Base-by-base conservation (phyloP, 371 early-diverging fungal species). In the Saksenaea oblongispora region DNA sequence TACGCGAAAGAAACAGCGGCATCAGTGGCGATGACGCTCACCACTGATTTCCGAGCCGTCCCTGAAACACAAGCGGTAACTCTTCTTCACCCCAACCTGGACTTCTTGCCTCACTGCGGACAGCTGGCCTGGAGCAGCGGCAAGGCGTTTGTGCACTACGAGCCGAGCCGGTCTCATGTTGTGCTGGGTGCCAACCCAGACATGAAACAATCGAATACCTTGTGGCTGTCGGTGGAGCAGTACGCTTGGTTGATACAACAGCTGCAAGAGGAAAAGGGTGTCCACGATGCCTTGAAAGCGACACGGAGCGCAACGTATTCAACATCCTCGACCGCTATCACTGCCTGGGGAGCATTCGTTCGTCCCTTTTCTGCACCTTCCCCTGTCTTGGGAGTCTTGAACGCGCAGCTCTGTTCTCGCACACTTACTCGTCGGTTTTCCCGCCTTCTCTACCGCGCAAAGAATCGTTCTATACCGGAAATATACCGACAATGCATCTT, bases 241-340 rank as follows among this genome's bases (percentile, higher is more conserved):
- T 77, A 70, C 44, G 72, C 72, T 41, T 77, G 78, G 78, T 56
- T 77, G 11, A 67, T 77, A 34, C 71, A 67, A 28, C 74, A 74
- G 53, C 60, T 73, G 28, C 60, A 72, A 36, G 74, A 77, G 61
- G 78, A 77, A 41, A 59, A 66, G 44, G 53, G 37, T 11, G 66
- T 74, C 13, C 61, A 63, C 27, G 56, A 63, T 24, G 58, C 58
- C 4, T 35, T 62, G 34, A 65, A 55, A 24, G 17, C 59, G 27
- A 8, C 14, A 22, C 26, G 39, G 34, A 26, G 31, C 34, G 27
- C 58, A 41, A 14, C 24, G 5, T 39, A 11, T 24, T 27, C 58
- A 41, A 24, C 58, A 10, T 34, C 57, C 9, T 58, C 58, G 18
- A 27, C 42, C 15, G 44, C 41, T 37, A 42, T 39, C n/a, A 36